Evolutionary conservation across 2,329 filamentous ascomycete genomes (phyloP), one percentile per base, ranked within the genome.

Genomic region (Colletotrichum lentis): DNA sequence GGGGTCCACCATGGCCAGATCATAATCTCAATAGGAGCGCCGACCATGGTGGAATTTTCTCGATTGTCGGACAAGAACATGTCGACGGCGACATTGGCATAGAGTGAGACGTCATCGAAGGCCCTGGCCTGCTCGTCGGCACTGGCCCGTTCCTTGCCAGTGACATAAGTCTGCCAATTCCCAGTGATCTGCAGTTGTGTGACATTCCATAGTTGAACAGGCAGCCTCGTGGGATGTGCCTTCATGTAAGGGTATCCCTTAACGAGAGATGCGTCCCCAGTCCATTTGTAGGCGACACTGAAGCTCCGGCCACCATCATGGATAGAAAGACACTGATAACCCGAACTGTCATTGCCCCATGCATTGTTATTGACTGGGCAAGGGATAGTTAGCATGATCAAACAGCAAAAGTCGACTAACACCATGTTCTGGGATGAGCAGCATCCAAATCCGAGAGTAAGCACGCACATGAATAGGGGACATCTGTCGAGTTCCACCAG

Each of bases 1-100:
- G 66, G 66, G n/a, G 64, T 64, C 66, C 66, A 69, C 66, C 66
- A 69, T 4, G 62, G 66, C 66, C 62, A 69, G 39, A 69, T 69
- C 66, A 69, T 69, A 18, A 69, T 69, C 47, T 69, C 66, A 46
- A 69, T 60, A 43, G 66, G 66, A 14, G 66, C 62, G 27, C 62
- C 64, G 43, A 69, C 50, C 61, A 56, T 56, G 37, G 66, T 69
- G 27, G 66, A 69, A 39, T 69, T 69, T 22, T 64, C 53, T n/a
- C 44, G 44, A 50, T 66, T 52, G 18, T 69, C 66, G 6, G 66
- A 65, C 43, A 69, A 44, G 50, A 69, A 69, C 66, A 69, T 69
- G 22, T 69, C 66, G 18, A 69, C 62, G 24, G 68, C 65, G 52
- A 70, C 68, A 47, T 70, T 70, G 64, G 68, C 47, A 52, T 64